phyloP scores from a whole-genome alignment of 768 basidiomycete genomes.

The Amanita phalloides region DNA sequence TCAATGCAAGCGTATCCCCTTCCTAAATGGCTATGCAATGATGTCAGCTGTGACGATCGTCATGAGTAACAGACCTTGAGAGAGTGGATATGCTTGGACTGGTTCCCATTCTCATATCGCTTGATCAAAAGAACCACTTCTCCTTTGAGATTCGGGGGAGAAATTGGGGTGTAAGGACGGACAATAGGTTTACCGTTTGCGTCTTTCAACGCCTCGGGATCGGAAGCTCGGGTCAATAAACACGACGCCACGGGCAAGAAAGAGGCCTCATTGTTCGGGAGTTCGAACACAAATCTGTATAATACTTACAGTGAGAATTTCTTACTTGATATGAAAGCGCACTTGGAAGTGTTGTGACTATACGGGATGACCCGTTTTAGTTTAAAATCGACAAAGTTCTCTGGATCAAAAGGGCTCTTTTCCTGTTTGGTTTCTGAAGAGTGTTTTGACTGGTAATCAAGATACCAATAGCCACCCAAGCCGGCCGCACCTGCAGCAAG shows the following conservation, averaged over 20 bases:
- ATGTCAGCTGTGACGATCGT: constrained; percentile 1
- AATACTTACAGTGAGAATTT: not conserved
- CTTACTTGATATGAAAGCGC: constrained; percentile 10
- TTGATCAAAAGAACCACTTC: constrained; percentile 80
- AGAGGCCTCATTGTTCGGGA: constrained; percentile 70
- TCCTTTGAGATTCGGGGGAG: constrained; percentile 61
- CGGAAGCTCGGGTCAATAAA: constrained; percentile 66
- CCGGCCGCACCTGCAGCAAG: constrained; percentile 36
- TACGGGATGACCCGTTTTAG: constrained; percentile 75
- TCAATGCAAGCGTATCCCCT: constrained; percentile 77
- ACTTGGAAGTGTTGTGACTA: constrained; percentile 92
- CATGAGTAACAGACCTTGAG: constrained; percentile 38
- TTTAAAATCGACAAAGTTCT: constrained; percentile 71
- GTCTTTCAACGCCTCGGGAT: constrained; percentile 52
- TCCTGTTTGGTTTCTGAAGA: constrained; percentile 27
- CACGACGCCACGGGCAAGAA: constrained; percentile 73
- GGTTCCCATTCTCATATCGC: constrained; percentile 71
- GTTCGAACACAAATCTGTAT: constrained; percentile 64
- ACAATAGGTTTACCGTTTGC: constrained; percentile 80
- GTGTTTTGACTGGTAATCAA: constrained; percentile 20
- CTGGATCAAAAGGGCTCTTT: constrained; percentile 64
- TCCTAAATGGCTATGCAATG: constrained; percentile 21
- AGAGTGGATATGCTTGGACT: constrained; percentile 73
- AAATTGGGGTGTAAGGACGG: constrained; percentile 91
- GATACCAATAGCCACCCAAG: constrained; percentile 39